Base-by-base conservation (phyloP, 371 early-diverging fungal genomes). In the Batkoa obscura region DNA sequence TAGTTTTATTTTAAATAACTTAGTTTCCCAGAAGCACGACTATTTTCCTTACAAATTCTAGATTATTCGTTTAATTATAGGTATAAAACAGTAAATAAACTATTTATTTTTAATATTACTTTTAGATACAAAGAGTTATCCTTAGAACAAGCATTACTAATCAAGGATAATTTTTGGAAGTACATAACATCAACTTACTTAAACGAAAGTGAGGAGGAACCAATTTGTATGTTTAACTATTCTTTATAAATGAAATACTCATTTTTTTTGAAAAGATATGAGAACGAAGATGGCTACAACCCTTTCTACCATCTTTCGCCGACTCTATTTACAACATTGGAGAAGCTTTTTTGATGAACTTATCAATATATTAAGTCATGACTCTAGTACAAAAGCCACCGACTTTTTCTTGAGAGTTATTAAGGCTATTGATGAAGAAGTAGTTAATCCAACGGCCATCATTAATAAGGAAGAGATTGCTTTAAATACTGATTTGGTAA, bases 281-380 rank as follows among this genome's bases (percentile, higher is more conserved):
- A 73, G 79, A 58, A 95, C 93, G 69, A 92, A 90, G 64, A 78
- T 88, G 43, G 83, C 84, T 17, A 88, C 86, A 61, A 74, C 84
- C 13, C 59, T 94, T n/a, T 83, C 89, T 3, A 63, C 84, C n/a
- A 65, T 91, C 13, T 89, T 90, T 65, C 68, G 79, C 6, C 73
- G 79, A 53, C 78, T 83, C 61, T 95, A 90, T 66, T 85, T 84
- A n/a, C 72, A 74, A 13, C 65, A 68, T 32, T 95, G 96, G 96
- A 80, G 82, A 0, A 69, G 74, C 6, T 93, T 95, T 64, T 88
- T 92, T 55, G 78, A 83, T 43, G 91, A 93, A 53, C 71, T 93
- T 60, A 68, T 92, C 12, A 63, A 72, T 2, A 66, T 90, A 55
- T 68, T 88, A 13, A 50, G 48, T 49, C 46, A n/a, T 2, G 48